phyloP scores from a whole-genome alignment of 2,329 filamentous ascomycete genomes.

The Botrytis fabae region DNA sequence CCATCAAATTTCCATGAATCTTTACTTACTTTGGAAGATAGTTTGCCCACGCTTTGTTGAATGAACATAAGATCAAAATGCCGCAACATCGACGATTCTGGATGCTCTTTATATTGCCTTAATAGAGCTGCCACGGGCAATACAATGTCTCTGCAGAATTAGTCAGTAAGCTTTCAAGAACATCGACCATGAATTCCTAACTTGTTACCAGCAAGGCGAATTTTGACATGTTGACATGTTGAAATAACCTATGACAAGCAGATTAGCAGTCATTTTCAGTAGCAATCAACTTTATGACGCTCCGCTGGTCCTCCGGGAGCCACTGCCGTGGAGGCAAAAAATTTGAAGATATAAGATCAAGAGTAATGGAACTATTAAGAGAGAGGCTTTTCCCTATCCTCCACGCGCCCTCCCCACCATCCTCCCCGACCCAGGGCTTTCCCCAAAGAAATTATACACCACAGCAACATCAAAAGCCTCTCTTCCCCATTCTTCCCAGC shows the following conservation, averaged over 20 bases:
- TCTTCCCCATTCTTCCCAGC: not conserved
- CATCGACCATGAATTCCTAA: constrained; percentile 24
- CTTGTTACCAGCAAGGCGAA: constrained; percentile 45
- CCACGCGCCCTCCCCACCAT: not conserved
- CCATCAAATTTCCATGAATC: not conserved
- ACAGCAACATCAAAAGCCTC: not conserved
- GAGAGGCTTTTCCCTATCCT: not conserved
- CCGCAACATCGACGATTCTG: constrained; percentile 70
- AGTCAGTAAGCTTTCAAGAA: constrained; percentile 15
- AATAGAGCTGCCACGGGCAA: constrained; percentile 82
- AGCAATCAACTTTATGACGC: not conserved
- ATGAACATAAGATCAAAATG: constrained; percentile 89
- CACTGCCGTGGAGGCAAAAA: not conserved
- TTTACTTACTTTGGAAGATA: constrained; percentile 50
- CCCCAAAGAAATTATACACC: not conserved
- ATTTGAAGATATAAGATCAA: not conserved
- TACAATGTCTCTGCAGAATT: constrained; percentile 53
- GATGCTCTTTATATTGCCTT: constrained; percentile 80
- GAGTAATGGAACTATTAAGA: not conserved
- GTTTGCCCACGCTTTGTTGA: constrained; percentile 72
- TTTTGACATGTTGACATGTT: constrained; percentile 71
- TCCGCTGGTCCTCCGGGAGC: not conserved
- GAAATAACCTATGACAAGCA: constrained; percentile 55
- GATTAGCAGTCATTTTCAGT: not conserved
- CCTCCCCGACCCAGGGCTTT: not conserved